Conservation (phyloP, 768 basidiomycete species). For the Leccinum aurantiacum region DNA sequence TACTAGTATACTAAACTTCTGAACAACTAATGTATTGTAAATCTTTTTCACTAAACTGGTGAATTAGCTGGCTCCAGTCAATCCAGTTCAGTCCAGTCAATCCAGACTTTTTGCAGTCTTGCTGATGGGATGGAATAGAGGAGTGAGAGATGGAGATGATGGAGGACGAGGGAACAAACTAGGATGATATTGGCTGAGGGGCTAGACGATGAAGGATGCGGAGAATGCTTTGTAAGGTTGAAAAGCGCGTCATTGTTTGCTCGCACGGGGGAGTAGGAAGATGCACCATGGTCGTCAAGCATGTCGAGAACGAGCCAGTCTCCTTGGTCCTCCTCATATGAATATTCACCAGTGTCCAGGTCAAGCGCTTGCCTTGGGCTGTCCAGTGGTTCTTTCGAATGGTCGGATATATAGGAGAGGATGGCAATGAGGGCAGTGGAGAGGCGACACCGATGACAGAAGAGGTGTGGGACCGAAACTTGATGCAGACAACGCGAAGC, state of each 20-base stretch:
- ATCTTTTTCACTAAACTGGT: too few species aligned
- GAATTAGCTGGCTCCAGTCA: too few species aligned
- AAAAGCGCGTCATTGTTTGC: neutral
- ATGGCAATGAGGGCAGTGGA: conserved; percentile 20
- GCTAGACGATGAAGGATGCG: conserved; percentile 52
- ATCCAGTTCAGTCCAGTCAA: too few species aligned
- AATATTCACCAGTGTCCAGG: neutral
- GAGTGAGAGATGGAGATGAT: conserved; percentile 57
- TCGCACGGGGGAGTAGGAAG: neutral
- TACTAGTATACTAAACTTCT: too few species aligned
- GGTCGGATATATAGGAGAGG: conserved; percentile 26
- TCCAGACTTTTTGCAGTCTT: too few species aligned
- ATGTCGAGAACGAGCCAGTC: conserved; percentile 58
- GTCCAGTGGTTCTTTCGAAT: conserved; percentile 3
- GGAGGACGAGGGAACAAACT: conserved; percentile 43
- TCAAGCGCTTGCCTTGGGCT: conserved; percentile 9
- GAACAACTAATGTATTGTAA: too few species aligned
- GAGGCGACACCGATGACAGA: conserved; percentile 10
- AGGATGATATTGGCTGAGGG: conserved; percentile 35
- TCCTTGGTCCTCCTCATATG: conserved; percentile 23
- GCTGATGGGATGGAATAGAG: conserved; percentile 2
- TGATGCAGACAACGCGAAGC: conserved; percentile 41
- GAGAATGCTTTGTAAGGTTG: conserved; percentile 51
- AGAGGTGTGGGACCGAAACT: conserved; percentile 29
- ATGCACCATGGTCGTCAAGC: conserved; percentile 44